A percentile compares a stretch with the other conserved stretches of the same genome.
Evolutionary conservation across 441 rosid species (phyloP).

Genomic region (Brassica hybrid): DNA sequence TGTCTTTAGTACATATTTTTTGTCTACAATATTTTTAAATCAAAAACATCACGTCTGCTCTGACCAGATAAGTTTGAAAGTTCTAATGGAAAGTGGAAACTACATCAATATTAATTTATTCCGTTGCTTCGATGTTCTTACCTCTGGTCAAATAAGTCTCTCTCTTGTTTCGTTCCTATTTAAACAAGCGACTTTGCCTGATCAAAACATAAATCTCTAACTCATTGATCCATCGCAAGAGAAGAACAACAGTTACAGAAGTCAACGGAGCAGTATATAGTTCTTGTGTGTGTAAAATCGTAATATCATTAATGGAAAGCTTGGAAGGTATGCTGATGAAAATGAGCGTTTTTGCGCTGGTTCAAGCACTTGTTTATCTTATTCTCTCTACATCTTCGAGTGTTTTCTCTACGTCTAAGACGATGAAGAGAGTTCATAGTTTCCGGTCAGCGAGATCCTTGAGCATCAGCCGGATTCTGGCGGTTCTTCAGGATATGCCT

Average conservation of each 20-base stretch:
- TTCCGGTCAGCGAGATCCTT: constrained; percentile 38
- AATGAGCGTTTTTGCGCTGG: constrained; percentile 30
- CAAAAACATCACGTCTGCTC: constrained; percentile 9
- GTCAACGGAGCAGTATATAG: constrained; percentile 3
- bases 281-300: constrained; percentile 13
- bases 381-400: constrained; percentile 38
- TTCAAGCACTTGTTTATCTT: constrained; percentile 41
- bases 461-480: constrained; percentile 29
- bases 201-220: constrained; percentile 10
- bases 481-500: constrained; percentile 38
- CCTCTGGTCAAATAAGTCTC: constrained; percentile 39
- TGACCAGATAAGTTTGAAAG: constrained; percentile 33
- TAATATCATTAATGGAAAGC: constrained; percentile 26
- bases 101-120: background rate
- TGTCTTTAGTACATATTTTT: constrained; percentile 19
- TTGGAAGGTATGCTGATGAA: constrained; percentile 36
- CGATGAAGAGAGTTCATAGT: constrained; percentile 23
- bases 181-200: constrained; percentile 17
- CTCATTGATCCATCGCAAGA: constrained; percentile 17
- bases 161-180: constrained; percentile 18
- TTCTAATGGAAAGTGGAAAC: background rate
- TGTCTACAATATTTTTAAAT: background rate
- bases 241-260: constrained; percentile 4
- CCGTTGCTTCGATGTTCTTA: constrained; percentile 25
- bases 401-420: constrained; percentile 33